Evolutionary conservation across 371 early-diverging fungal genomes (phyloP), one percentile per base, ranked within the genome.

Genomic region (Saksenaea oblongispora): DNA sequence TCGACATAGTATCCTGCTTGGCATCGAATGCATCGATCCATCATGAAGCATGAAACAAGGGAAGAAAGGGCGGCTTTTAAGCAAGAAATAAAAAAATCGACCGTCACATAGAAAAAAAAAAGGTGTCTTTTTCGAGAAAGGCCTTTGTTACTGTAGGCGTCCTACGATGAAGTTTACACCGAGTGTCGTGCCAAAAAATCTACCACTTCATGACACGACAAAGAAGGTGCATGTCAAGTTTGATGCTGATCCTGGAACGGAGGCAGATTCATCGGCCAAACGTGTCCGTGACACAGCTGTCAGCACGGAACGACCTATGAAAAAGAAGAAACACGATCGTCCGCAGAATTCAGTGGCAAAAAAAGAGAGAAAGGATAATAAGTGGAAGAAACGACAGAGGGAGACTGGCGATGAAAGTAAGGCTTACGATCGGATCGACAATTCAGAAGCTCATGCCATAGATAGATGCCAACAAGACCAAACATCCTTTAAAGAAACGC

Each of bases 201-300:
- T 44, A 4, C 44, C 56, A 26, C 56, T 71, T 2, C 64, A 72
- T 34, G 76, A 78, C 54, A 54, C 65, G 1, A 39, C 70, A 0
- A 69, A 64, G 22, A 81, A 81, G 54, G 14, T 66, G 5, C 81
- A 81, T 55, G 67, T 81, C 28, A 76, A 67, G 8, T 81, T 81
- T 56, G 76, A 73, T 41, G 67, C 71, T 54, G 57, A 66, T 9
- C 55, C 60, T 9, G 58, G 54, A 5, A 39, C 34, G 9, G 54
- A 58, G 34, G n/a, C 7, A 13, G 58, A 64, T 27, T 7, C 22
- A 41, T 24, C 53, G 41, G n/a, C 18, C 8, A 67, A 64, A 54
- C 56, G 61, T 34, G 63, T 56, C 13, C 41, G 58, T 18, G 67
- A 65, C 18, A 31, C 44, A 5, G 13, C 26, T 9, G 15, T 17